phyloP scores from a whole-genome alignment of 2,329 filamentous ascomycete genomes.

The Fusarium anguioides region DNA sequence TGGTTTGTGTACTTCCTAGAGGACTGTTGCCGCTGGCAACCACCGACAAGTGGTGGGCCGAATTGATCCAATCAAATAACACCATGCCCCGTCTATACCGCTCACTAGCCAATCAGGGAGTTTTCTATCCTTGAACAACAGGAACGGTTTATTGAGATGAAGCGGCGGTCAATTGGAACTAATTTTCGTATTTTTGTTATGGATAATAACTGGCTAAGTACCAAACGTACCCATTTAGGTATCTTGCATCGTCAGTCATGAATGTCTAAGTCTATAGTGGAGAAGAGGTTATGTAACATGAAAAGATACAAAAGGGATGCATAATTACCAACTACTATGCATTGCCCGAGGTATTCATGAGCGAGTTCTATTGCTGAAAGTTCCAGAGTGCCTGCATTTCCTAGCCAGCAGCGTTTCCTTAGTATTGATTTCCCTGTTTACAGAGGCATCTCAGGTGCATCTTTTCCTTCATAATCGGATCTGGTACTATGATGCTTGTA shows the following conservation, averaged over 20 bases:
- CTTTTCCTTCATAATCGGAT: not conserved
- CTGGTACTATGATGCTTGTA: conserved; percentile 40
- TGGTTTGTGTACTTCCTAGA: conserved; percentile 51
- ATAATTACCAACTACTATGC: conserved; percentile 4
- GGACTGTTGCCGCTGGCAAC: conserved; percentile 50
- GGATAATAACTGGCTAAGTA: not conserved
- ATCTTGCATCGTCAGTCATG: conserved; percentile 21
- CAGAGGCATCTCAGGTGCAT: not conserved
- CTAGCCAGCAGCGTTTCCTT: not conserved
- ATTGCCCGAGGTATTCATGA: conserved; percentile 1
- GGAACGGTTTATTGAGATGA: not conserved
- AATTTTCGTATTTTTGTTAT: conserved; percentile 14
- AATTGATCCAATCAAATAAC: conserved; percentile 23
- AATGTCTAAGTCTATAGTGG: conserved; percentile 35
- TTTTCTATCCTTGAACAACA: not conserved
- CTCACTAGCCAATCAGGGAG: conserved; percentile 11
- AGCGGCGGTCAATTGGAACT: conserved; percentile 14
- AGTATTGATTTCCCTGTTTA: not conserved
- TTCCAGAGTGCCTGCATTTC: not conserved
- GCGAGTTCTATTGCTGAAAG: not conserved
- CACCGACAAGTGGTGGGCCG: not conserved
- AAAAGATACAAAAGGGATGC: not conserved
- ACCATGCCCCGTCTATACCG: not conserved
- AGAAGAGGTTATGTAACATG: conserved; percentile 32
- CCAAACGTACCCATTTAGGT: no score